Evolutionary conservation across 495 filamentous ascomycete species (phyloP).

Genomic region (Penicillium taxi): DNA sequence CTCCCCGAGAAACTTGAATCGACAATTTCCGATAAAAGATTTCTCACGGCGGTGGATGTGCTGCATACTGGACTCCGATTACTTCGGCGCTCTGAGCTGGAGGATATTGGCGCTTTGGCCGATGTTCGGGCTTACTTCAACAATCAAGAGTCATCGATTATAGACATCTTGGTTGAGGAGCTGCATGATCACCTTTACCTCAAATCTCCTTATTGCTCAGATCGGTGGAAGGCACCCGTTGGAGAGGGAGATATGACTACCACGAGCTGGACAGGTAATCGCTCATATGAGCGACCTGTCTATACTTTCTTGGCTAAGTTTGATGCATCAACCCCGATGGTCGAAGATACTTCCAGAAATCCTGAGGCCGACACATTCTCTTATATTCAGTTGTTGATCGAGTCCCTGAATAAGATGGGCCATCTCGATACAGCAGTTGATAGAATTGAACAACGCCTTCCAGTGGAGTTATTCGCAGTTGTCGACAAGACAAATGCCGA

Average conservation of each 20-base stretch:
- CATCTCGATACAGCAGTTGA: conserved; percentile 79
- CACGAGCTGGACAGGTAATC: conserved; percentile 20
- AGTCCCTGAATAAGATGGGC: conserved; percentile 81
- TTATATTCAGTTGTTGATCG: conserved; percentile 81
- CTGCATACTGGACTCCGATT: conserved; percentile 77
- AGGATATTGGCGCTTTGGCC: conserved; percentile 80
- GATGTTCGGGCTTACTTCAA: conserved; percentile 82
- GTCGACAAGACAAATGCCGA: conserved; percentile 93
- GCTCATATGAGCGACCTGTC: conserved; percentile 54
- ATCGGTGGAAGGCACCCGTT: conserved; percentile 70
- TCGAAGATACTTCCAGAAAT: conserved; percentile 83
- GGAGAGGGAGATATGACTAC: conserved; percentile 47
- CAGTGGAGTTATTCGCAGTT: conserved; percentile 86
- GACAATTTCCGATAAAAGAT: conserved; percentile 90
- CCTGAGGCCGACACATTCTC: conserved; percentile 91
- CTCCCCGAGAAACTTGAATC: conserved; percentile 90
- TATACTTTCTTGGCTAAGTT: conserved; percentile 72
- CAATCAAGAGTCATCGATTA: conserved; percentile 86
- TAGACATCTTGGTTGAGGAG: conserved; percentile 93
- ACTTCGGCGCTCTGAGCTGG: conserved; percentile 79
- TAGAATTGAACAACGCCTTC: conserved; percentile 82
- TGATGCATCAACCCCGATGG: conserved; percentile 61
- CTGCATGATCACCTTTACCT: conserved; percentile 95
- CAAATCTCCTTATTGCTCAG: conserved; percentile 92
- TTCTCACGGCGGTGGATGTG: conserved; percentile 84